Evolutionary conservation across 306 rosid genomes (phyloP).

Genomic region (Erythrophleum fordii): DNA sequence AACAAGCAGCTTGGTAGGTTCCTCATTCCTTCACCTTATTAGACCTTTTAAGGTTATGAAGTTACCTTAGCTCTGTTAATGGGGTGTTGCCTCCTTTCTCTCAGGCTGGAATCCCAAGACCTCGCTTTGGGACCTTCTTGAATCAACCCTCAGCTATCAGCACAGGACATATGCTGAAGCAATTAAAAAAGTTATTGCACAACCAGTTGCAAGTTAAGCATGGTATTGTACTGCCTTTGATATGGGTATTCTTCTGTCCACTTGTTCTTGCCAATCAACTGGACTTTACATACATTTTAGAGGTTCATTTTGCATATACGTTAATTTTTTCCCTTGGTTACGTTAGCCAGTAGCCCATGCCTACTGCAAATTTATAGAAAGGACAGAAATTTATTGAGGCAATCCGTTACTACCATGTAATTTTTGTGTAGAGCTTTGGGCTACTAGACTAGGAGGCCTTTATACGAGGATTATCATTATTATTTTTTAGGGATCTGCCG

Average conservation of each 20-base stretch:
- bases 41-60: slow-evolving; percentile 1
- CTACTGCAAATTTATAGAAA: slow-evolving; percentile 40
- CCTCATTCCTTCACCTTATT: slow-evolving; percentile 2
- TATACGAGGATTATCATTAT: slow-evolving; percentile 40
- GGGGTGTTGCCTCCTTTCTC: slow-evolving; percentile 6
- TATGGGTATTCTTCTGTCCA: slow-evolving; percentile 29
- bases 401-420: slow-evolving; percentile 39
- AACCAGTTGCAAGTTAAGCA: slow-evolving; percentile 68
- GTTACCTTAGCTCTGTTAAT: slow-evolving; percentile 15
- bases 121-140: slow-evolving; percentile 90
- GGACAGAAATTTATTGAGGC: slow-evolving; percentile 32
- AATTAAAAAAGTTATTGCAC: slow-evolving; percentile 65
- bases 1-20: slow-evolving; percentile 81
- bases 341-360: slow-evolving; percentile 40
- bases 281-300: slow-evolving; percentile 41
- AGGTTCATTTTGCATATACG: slow-evolving; percentile 44
- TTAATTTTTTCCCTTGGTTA: slow-evolving; percentile 37
- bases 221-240: slow-evolving; percentile 29
- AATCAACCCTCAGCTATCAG: slow-evolving; percentile 91
- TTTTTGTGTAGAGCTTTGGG: slow-evolving; percentile 39
- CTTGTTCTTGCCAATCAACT: slow-evolving; percentile 38
- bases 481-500: slow-evolving; percentile 27
- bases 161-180: slow-evolving; percentile 94
- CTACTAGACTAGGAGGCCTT: slow-evolving; percentile 39
- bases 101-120: slow-evolving; percentile 94